Evolutionary conservation across 345 rosid species (phyloP), one percentile per base, ranked within the genome.

Genomic region (Brassica nigra): DNA sequence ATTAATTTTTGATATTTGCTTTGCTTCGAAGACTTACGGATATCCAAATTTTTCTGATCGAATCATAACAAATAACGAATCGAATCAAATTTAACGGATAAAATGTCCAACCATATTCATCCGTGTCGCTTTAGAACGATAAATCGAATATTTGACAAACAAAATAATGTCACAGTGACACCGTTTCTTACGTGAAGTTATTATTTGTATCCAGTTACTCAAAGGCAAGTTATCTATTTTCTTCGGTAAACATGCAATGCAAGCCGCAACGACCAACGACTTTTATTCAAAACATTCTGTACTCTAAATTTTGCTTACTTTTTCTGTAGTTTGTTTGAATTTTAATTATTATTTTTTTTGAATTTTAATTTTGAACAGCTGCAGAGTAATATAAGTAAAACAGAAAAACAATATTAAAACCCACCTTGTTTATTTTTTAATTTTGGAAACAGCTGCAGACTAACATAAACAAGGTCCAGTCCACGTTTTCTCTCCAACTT

Each of bases 181-280:
- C 10, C 18, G 42, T 65, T 78, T 58, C 20, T 9, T 73, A 70
- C 77, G 62, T 66, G 27, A 6, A 34, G 8, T 36, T 8, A 0
- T 8, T 20, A 15, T 49, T 49, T 9, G 2, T 4, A 37, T 76
- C 14, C n/a, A 58, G 10, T 4, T 29, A 16, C 47, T 64, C 34
- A 12, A 9, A 66, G 10, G 27, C 29, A 44, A 58, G 29, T 15
- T 62, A 72, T 78, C 77, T 68, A 39, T n/a, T 39, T 54, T 23
- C n/a, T 61, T 31, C 30, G 68, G 70, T 39, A 30, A 61, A 18
- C 80, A 71, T 64, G 66, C 44, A n/a, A n/a, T n/a, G n/a, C n/a
- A 33, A 65, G 61, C 49, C 73, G 27, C 70, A 58, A 42, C 4
- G 68, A 59, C 31, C 82, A 66, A 31, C 69, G 78, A 73, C 78